Evolutionary conservation across 345 rosid species (phyloP).

Genomic region (Anastatica hierochuntica): DNA sequence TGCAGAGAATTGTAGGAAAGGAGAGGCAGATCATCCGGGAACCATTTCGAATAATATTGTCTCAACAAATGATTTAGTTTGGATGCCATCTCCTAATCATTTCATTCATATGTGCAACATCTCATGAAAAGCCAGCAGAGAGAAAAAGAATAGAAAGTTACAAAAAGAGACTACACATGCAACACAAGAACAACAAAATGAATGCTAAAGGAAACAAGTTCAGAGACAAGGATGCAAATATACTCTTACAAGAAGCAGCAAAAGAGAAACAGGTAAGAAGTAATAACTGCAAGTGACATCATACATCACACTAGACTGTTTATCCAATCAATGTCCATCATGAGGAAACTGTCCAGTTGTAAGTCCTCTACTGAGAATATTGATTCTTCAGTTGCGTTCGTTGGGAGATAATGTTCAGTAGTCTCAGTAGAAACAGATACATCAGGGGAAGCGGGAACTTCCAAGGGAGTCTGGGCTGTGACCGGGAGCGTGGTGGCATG

Average conservation of each 20-base stretch:
- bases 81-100: too few relatives aligned
- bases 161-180: too few relatives aligned
- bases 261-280: too few relatives aligned
- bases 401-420: constrained; percentile 14
- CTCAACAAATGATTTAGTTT: too few relatives aligned
- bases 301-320: constrained; percentile 8
- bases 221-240: constrained; percentile 11
- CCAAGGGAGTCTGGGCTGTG: constrained; percentile 17
- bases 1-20: too few relatives aligned
- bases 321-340: constrained; percentile 29
- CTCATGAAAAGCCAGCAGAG: too few relatives aligned
- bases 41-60: too few relatives aligned
- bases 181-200: constrained; percentile 9
- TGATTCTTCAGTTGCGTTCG: not conserved
- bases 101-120: too few relatives aligned
- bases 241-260: constrained; percentile 9
- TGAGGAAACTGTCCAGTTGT: constrained; percentile 27
- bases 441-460: constrained; percentile 18
- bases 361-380: constrained; percentile 18
- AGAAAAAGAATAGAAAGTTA: too few relatives aligned
- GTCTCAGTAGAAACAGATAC: constrained; percentile 1
- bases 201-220: constrained; percentile 5
- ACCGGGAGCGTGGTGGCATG: constrained; percentile 5
- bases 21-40: too few relatives aligned
- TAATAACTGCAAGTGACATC: not conserved